Conservation (phyloP, 129 eudicot species). For the Centaurea solstitialis region DNA sequence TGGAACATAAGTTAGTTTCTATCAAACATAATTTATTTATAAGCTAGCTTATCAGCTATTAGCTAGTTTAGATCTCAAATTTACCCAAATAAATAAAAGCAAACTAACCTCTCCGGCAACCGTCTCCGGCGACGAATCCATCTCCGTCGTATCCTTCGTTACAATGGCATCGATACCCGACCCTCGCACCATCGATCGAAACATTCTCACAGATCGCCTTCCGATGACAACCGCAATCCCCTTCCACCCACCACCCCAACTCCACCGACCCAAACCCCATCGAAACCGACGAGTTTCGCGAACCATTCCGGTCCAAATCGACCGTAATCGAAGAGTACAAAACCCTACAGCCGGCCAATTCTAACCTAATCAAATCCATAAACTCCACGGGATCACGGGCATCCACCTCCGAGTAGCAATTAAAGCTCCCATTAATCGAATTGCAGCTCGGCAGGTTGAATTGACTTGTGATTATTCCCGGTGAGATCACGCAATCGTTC, state of each 20-base stretch:
- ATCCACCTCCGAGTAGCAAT: conserved; percentile 53
- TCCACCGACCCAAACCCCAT: conserved; percentile 61
- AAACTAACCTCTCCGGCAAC: conserved; percentile 67
- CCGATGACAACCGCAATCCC: conserved; percentile 46
- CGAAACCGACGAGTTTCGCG: conserved; percentile 28
- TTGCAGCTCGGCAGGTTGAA: conserved; percentile 29
- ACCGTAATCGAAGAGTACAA: conserved; percentile 53
- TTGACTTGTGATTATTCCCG: conserved; percentile 20
- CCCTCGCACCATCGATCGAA: background rate
- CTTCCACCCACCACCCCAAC: conserved; percentile 74
- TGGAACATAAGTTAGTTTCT: too few relatives aligned
- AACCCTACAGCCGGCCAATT: conserved; percentile 29
- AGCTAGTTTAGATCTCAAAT: background rate
- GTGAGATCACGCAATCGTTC: conserved; percentile 40
- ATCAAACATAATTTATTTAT: too few relatives aligned
- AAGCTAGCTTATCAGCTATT: too few relatives aligned
- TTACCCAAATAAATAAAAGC: background rate
- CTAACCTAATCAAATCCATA: conserved; percentile 24
- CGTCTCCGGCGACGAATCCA: conserved; percentile 60
- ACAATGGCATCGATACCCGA: conserved; percentile 69
- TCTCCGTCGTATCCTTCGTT: conserved; percentile 65
- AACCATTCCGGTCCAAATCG: conserved; percentile 1
- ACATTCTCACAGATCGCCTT: conserved; percentile 50
- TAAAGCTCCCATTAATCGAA: conserved; percentile 10
- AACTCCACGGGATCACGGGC: background rate